Base-by-base conservation (phyloP, 805 yeast genomes). In the Saccharomycopsis vini region DNA sequence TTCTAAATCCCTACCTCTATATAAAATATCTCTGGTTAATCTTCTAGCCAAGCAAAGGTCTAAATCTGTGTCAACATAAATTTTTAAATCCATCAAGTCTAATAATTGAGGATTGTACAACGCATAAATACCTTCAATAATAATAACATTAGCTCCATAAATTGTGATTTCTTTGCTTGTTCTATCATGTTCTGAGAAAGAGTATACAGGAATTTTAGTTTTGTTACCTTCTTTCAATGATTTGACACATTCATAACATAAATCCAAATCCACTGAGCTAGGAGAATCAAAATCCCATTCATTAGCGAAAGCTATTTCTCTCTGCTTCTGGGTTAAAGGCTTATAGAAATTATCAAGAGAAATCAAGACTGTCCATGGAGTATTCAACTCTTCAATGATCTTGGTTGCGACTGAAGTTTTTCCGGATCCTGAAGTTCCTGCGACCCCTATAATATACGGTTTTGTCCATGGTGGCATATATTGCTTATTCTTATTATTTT, bases 91-190 rank as follows among this genome's bases (percentile, higher is more conserved):
- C 81, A 89, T 82, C 55, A 88, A 56, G 10, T 74, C 81, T 43
- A 81, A 62, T 15, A 92, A 62, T 34, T 88, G 71, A 38, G 71
- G 69, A 57, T 82, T 87, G 49, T 80, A 77, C 36, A 92, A 62
- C 0, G 95, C 87, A 58, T 84, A 86, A 3, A 92, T 78, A 2
- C 98, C 98, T 61, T 92, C 98, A 31, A 92, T 66, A 4, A 92
- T 81, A 42, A 92, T 83, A 18, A 92, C 95, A 58, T 88, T 88
- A 13, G 97, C 96, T 2, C 97, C 97, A 56, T 88, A 89, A 16
- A 92, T 77, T 3, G 89, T 79, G 39, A 80, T 67, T n/a, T 70
- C 69, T 56, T 81, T 77, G 33, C 69, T 74, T 6, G 77, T 73
- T 52, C 80, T 60, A 38, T 66, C 64, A 58, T 83, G 94, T 36